Base-by-base conservation (phyloP, 495 filamentous ascomycete genomes). In the Neurospora sp. region DNA sequence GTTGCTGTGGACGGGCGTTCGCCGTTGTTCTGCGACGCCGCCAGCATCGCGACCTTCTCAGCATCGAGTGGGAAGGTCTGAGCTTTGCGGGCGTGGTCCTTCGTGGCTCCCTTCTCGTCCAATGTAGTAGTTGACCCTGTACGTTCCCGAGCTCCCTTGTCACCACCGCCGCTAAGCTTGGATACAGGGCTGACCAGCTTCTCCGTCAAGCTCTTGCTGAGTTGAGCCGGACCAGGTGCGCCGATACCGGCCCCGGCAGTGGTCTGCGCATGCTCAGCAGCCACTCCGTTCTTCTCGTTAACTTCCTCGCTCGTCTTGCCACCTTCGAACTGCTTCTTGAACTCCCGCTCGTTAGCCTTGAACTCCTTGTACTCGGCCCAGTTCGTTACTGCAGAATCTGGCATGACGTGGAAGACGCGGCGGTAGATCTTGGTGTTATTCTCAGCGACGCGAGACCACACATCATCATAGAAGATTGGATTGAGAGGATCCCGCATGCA, bases 321-420 rank as follows among this genome's bases (percentile, higher is more conserved):
- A 12, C 82, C 81, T n/a, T 79, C 82, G 83, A 86, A 85, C 75
- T 90, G 89, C 73, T 92, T 90, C 71, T 89, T 87, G 82, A 98
- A 97, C 16, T 91, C 88, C 75, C 92, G 90, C 35, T 87, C 88
- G 79, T 97, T 98, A 6, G 90, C 88, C 69, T 89, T 84, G 78
- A 91, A 97, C 73, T 97, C 92, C 77, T 93, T 94, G 84, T 98
- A 99, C 75, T 96, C 93, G 76, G 92, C 91, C 96, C 96, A 99
- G 70, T 89, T 93, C 75, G 90, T 92, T 75, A 96, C 96, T 77
- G 98, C 93, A 72, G 89, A 97, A 78, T 99, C 96, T 2, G 96
- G 96, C 92, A 95, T 95, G 81, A 94, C 97, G 69, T 96, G 90
- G 85, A 99, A 99, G 14, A 99, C 96, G 72, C 91, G 89, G 35